Conservation (phyloP, 2,329 filamentous ascomycete species). For the Zasmidium citrigriseum region DNA sequence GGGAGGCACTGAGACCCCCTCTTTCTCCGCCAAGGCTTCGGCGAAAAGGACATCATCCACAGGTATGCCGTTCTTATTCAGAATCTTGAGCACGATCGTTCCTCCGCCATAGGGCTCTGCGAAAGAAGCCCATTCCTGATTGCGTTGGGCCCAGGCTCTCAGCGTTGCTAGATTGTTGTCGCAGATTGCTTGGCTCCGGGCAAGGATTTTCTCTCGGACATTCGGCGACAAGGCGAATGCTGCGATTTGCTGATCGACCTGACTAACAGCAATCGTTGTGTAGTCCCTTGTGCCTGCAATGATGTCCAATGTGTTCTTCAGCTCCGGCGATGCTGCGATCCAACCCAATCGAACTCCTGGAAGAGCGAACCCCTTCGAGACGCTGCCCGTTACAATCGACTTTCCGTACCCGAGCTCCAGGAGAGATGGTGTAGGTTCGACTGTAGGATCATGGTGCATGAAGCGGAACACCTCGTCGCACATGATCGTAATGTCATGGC, state of each 20-base stretch:
- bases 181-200: not conserved
- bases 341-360: conserved; percentile 4
- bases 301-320: not conserved
- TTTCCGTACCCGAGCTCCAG: conserved; percentile 5
- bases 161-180: not conserved
- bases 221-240: not conserved
- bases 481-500: not conserved
- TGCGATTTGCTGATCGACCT: conserved; percentile 7
- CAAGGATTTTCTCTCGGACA: not conserved
- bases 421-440: not conserved
- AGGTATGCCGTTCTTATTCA: not conserved
- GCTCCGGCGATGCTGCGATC: not conserved
- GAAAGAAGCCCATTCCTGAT: not conserved
- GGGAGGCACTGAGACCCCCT: conserved; percentile 8
- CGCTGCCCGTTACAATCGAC: conserved; percentile 2
- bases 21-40: conserved; percentile 5
- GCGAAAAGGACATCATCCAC: conserved; percentile 9
- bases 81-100: not conserved
- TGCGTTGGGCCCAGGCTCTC: not conserved
- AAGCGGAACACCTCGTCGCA: conserved; percentile 9
- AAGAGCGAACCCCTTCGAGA: conserved; percentile 5
- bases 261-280: conserved; percentile 3
- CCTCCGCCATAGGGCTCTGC: not conserved
- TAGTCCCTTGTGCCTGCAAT: not conserved
- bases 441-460: not conserved